Evolutionary conservation across 106 monocot genomes (phyloP), one percentile per base, ranked within the genome.

Genomic region (Hemerocallis citrina): DNA sequence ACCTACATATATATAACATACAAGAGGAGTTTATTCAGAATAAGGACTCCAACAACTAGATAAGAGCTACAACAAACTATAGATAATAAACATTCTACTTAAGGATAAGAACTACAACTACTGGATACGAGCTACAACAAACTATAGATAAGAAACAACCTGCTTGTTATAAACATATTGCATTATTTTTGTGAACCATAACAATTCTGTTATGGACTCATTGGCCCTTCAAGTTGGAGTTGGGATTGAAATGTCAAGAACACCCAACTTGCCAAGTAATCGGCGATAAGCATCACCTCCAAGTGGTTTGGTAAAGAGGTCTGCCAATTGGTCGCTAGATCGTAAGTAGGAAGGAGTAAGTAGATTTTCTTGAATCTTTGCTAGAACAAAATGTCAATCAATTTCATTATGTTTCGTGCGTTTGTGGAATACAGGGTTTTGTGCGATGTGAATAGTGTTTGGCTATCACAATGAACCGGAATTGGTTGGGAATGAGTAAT

Each of bases 301-400:
- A 34, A 57, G 15, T 33, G 57, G n/a, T 57, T 57, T 57, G 33
- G 34, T 57, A 17, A 57, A 16, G 34, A 57, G 30, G 23, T 51
- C 1, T 6, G 50, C 50, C 19, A 51, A 7, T 51, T 51, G 50
- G 50, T 51, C 23, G 1, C 22, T 6, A 21, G 50, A 51, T 21
- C 22, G 23, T 21, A 51, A 0, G 24, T 51, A 1, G 19, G 22
- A 24, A 23, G 50, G 50, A 51, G 4, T 5, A 51, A 51, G 20
- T 6, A 51, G 50, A 7, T 12, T 24, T 0, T 4, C 2, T 24
- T 51, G 50, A 51, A 51, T 51, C 23, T 51, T 51, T n/a, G 21
- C 50, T 2, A 20, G 23, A 51, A 51, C 23, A 24, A 51, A 51
- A 51, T 51, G 50, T 7, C 23, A 51, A 12, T 51, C 23, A 21